Evolutionary conservation across 257 asterid species (phyloP).

Genomic region (Dorcoceras hygrometricum): DNA sequence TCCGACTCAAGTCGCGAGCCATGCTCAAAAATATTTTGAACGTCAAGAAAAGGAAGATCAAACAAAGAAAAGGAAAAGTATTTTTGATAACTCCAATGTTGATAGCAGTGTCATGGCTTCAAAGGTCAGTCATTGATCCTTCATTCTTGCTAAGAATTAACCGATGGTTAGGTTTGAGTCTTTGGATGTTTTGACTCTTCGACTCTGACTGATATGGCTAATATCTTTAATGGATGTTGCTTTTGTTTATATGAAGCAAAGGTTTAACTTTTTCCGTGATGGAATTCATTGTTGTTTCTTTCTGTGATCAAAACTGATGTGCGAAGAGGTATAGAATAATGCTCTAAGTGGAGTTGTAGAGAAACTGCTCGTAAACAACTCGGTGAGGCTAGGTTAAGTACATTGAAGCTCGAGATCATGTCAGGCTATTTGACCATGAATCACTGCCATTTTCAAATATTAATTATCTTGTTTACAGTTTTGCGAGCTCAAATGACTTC

Average conservation of each 20-base stretch:
- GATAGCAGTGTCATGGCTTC: constrained; percentile 6
- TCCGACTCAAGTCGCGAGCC: constrained; percentile 53
- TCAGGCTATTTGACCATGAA: background rate
- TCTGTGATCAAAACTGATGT: constrained; percentile 3
- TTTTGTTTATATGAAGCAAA: no score
- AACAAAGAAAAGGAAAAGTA: constrained; percentile 43
- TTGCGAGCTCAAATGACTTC: background rate
- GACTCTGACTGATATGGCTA: background rate
- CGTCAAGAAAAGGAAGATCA: constrained; percentile 45
- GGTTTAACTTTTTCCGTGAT: background rate
- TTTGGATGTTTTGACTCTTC: background rate
- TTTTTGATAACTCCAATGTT: constrained; percentile 36
- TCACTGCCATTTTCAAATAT: background rate
- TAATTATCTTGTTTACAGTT: no score
- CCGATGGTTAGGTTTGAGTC: background rate
- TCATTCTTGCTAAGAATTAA: background rate
- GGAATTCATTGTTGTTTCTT: background rate
- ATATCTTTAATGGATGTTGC: no score
- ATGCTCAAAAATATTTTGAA: constrained; percentile 51
- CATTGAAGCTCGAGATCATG: background rate
- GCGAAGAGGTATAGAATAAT: background rate
- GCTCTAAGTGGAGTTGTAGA: background rate
- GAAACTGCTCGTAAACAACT: background rate
- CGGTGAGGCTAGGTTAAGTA: background rate
- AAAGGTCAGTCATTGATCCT: constrained; percentile 10